Conservation (phyloP, 495 filamentous ascomycete species). For the Podospora comata region DNA sequence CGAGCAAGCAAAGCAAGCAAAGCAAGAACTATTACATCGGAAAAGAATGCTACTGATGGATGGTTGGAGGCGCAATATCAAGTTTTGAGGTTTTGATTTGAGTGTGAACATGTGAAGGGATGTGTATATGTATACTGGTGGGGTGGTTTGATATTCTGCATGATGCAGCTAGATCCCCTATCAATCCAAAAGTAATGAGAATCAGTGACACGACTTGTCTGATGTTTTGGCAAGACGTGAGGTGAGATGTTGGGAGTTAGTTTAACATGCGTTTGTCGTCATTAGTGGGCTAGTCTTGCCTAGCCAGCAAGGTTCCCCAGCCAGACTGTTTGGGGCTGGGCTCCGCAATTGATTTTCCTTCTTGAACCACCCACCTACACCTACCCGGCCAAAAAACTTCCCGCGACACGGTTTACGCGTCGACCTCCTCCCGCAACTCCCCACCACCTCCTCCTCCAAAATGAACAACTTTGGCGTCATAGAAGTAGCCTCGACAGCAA, state of each 20-base stretch:
- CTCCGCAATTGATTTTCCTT: neutral
- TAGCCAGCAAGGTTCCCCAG: conserved; percentile 4
- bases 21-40: too few relatives aligned
- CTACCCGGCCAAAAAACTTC: conserved; percentile 8
- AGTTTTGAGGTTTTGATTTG: too few relatives aligned
- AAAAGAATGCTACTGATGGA: too few relatives aligned
- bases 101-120: too few relatives aligned
- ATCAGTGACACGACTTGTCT: neutral
- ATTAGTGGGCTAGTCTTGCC: neutral
- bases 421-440: neutral
- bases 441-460: neutral
- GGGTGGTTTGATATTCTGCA: neutral
- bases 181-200: neutral
- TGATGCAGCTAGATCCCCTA: neutral
- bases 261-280: neutral
- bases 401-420: neutral
- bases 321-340: neutral
- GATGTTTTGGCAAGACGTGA: neutral
- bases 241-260: neutral
- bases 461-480: conserved; percentile 65
- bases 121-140: too few relatives aligned
- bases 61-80: too few relatives aligned
- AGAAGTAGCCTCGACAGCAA: conserved; percentile 66
- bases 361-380: neutral
- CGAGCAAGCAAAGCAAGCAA: neutral